Base-by-base conservation (phyloP, 192 early-diverging fungal species). In the Glomus cerebriforme region DNA sequence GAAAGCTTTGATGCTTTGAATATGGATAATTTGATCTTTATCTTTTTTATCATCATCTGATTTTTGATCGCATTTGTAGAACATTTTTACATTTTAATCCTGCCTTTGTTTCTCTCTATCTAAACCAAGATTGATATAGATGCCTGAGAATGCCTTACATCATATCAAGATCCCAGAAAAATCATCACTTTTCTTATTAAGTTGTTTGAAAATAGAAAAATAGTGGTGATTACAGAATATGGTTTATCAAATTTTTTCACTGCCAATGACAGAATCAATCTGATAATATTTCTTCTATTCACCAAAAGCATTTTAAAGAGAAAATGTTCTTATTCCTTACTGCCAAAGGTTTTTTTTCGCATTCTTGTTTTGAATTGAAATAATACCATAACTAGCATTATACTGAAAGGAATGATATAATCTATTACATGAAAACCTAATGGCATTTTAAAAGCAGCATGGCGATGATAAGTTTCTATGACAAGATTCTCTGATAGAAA, bases 361-460 rank as follows among this genome's bases (percentile, higher is more conserved):
- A 32, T 65, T 65, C 63, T 65, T 65, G 17, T 65, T 65, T 65
- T 65, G 63, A n/a, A 65, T 65, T 9, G 63, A 65, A 65, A 65
- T 65, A 15, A 65, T 65, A 65, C 63, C 63, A 65, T 65, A 65
- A 35, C 5, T 0, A 70, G 68, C 19, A 3, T 12, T 0, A 17
- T 70, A 70, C n/a, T 43, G 0, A 1, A 39, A 70, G n/a, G 68
- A 70, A 70, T 24, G 3, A 70, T 37, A 70, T 70, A 34, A 43
- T 70, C 68, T 39, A 70, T 37, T 19, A 43, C 24, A 13, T 26
- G 24, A 39, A 70, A 43, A 0, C 37, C 35, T 15, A 70, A 70
- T 35, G 68, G 35, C 35, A 70, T 70, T 12, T 22, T 70, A 17
- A 70, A 43, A 43, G 68, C 68, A 70, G 35, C 17, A 9, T 70